A percentile compares a stretch with the other conserved stretches of the same genome.
Evolutionary conservation across 2,329 filamentous ascomycete genomes (phyloP).

Genomic region (Claviceps purpurea): DNA sequence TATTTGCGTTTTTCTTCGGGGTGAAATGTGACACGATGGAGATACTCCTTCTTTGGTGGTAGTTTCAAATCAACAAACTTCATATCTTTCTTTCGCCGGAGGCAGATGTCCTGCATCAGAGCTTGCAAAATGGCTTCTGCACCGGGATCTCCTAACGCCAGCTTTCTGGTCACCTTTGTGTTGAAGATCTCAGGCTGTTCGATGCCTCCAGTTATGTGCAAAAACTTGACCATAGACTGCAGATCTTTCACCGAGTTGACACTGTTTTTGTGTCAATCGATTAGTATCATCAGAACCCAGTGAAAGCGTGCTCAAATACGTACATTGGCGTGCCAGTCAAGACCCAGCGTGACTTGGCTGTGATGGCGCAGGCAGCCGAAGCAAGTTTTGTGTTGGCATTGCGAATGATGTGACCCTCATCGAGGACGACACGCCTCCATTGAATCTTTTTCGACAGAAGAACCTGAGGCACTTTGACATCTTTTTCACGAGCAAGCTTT

Average conservation of each 20-base stretch:
- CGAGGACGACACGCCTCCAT: slow-evolving; percentile 70
- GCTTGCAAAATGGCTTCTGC: slow-evolving; percentile 56
- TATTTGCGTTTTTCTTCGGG: slow-evolving; percentile 67
- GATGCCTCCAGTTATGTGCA: slow-evolving; percentile 62
- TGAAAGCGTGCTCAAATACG: slow-evolving; percentile 12
- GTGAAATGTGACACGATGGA: slow-evolving; percentile 62
- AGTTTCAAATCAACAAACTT: slow-evolving; percentile 70
- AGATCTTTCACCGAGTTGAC: slow-evolving; percentile 73
- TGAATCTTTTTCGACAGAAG: slow-evolving; percentile 29
- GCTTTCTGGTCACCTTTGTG: slow-evolving; percentile 43
- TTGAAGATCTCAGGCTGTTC: slow-evolving; percentile 65
- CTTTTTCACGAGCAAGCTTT: slow-evolving; percentile 54
- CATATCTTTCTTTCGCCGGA: slow-evolving; percentile 81
- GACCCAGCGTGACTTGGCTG: slow-evolving; percentile 64
- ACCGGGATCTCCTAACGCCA: slow-evolving; percentile 41
- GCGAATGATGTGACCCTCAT: slow-evolving; percentile 73
- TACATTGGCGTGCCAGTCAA: slow-evolving; percentile 69
- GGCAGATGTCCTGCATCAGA: slow-evolving; percentile 67
- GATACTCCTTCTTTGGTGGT: slow-evolving; percentile 62
- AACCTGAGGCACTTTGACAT: slow-evolving; percentile 27
- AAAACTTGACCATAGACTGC: slow-evolving; percentile 65
- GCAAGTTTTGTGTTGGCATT: slow-evolving; percentile 64
- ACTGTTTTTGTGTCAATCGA: slow-evolving; percentile 14
- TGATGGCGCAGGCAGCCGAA: slow-evolving; percentile 51
- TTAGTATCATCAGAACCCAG: slow-evolving; percentile 12